phyloP scores from a whole-genome alignment of 768 basidiomycete genomes.

The Chlorophyllum brunneum region DNA sequence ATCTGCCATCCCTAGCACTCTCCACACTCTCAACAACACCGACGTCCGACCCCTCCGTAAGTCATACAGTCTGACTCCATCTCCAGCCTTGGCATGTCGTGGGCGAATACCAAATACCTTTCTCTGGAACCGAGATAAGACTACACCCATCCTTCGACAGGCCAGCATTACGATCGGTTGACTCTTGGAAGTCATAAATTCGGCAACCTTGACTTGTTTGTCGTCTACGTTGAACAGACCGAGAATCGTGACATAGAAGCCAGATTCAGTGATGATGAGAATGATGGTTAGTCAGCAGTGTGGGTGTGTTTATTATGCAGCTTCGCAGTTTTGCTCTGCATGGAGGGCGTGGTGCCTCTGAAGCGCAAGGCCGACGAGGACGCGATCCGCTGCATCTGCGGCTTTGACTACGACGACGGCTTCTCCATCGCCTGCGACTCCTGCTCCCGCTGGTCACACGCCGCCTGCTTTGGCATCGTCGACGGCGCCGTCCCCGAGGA shows the following conservation, averaged over 20 bases:
- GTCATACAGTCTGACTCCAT: constrained; percentile 43
- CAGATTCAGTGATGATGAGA: constrained; percentile 22
- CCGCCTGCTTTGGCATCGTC: constrained; percentile 67
- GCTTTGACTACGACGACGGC: constrained; percentile 71
- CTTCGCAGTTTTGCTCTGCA: neutral
- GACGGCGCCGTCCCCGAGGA: constrained; percentile 63
- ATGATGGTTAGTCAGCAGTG: neutral
- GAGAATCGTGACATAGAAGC: constrained; percentile 51
- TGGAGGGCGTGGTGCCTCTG: constrained; percentile 3
- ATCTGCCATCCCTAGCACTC: constrained; percentile 58
- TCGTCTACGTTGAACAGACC: constrained; percentile 30
- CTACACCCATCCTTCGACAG: constrained; percentile 51
- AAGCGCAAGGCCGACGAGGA: constrained; percentile 25
- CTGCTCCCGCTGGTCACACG: constrained; percentile 84
- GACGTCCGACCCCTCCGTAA: constrained; percentile 69
- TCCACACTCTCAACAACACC: constrained; percentile 52
- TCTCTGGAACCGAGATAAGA: constrained; percentile 45
- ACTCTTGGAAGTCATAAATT: constrained; percentile 46
- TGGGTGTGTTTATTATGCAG: neutral
- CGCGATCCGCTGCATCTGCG: constrained; percentile 71
- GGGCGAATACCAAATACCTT: constrained; percentile 51
- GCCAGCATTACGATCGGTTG: constrained; percentile 42
- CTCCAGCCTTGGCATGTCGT: constrained; percentile 10
- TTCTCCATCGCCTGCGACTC: constrained; percentile 83
- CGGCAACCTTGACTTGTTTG: constrained; percentile 35